Base-by-base conservation (phyloP, 2,329 filamentous ascomycete species). In the Phialophora tarda region DNA sequence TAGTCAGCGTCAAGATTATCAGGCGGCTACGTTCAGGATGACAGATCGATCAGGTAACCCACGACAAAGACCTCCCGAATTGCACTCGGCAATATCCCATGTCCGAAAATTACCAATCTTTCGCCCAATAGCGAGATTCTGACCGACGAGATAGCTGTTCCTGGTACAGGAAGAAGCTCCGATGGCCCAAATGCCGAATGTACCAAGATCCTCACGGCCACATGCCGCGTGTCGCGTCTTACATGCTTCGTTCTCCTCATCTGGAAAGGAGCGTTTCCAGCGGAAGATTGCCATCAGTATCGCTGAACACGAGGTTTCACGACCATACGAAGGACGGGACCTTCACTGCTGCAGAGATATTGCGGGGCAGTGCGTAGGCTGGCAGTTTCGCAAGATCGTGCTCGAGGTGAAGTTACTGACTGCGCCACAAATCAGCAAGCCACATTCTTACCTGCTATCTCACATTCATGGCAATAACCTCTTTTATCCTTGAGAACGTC, bases 211-310 rank as follows among this genome's bases (percentile, higher is more conserved):
- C 32, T 26, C 54, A 38, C 14, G 34, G 23, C 48, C 26, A 23
- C 50, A 48, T n/a, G 57, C 44, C 28, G 53, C 47, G 56, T 23
- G 41, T 44, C 26, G 48, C 56, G 6, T 30, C 63, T 34, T 38
- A 56, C 62, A 30, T 64, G 23, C 23, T 28, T 17, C 47, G 48
- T 48, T 48, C 44, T n/a, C 21, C 17, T 51, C 48, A n/a, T 17
- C 38, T 51, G 48, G 21, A 3, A 28, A 51, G 48, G 11, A 10
- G 5, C 2, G 14, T 23, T 51, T 51, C 21, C 21, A 8, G 21
- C 23, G 12, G 48, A 11, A 26, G 17, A 12, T 51, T 51, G 48
- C 48, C 38, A 8, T 51, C 44, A 48, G 44, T 7, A 48, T n/a
- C 44, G 17, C 17, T 23, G 17, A 48, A 11, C 6, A 8, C 44